Evolutionary conservation across 108 stramenopile species (phyloP).

Genomic region (Nitzschia palea): DNA sequence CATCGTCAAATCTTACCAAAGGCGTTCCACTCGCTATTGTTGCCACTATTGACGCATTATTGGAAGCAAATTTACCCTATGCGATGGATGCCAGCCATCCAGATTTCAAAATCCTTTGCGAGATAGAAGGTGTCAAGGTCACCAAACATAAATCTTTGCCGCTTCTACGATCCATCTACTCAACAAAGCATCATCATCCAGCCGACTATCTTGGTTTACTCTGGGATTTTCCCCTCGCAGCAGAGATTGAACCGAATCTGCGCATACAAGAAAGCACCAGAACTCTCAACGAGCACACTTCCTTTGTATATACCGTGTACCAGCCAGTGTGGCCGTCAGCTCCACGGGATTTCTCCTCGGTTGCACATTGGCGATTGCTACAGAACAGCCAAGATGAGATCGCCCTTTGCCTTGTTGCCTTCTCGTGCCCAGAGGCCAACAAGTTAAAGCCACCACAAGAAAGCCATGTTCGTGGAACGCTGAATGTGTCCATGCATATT

Average conservation of each 20-base stretch:
- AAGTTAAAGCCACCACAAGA: slow-evolving; percentile 15
- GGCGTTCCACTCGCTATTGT: neutral
- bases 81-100: neutral
- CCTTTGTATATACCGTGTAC: slow-evolving; percentile 35
- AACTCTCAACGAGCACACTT: slow-evolving; percentile 36
- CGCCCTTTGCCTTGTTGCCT: slow-evolving; percentile 34
- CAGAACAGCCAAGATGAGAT: slow-evolving; percentile 5
- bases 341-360: slow-evolving; percentile 43
- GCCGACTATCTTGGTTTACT: slow-evolving; percentile 13
- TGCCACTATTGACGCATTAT: neutral
- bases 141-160: neutral
- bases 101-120: slow-evolving; percentile 7
- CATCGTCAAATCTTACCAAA: neutral
- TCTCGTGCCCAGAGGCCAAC: slow-evolving; percentile 38
- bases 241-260: slow-evolving; percentile 12
- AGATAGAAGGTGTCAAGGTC: slow-evolving; percentile 1
- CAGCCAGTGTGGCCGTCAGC: slow-evolving; percentile 53
- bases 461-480: slow-evolving; percentile 32
- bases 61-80: slow-evolving; percentile 4
- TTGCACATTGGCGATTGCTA: slow-evolving; percentile 42
- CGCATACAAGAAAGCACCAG: neutral
- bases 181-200: neutral
- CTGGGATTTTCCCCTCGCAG: slow-evolving; percentile 5
- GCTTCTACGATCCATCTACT: slow-evolving; percentile 6
- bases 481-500: slow-evolving; percentile 8